Base-by-base conservation (phyloP, 768 basidiomycete species). In the Leccinum arenicola region DNA sequence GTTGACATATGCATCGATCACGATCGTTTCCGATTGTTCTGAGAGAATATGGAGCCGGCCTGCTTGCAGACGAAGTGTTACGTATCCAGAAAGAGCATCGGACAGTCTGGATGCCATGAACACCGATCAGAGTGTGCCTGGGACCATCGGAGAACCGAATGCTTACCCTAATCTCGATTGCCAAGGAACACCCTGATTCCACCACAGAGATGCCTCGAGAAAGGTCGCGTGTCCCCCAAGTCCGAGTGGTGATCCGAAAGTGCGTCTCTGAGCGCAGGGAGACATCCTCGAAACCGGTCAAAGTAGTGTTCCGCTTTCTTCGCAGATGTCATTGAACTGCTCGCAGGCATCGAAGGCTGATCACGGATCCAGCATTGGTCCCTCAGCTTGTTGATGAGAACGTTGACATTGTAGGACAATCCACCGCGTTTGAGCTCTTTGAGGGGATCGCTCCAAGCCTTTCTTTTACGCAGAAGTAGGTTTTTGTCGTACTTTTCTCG, bases 361-460 rank as follows among this genome's bases (percentile, higher is more conserved):
- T 87, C 84, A 60, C 85, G 76, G 33, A 93, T 75, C 87, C 88
- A 90, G 17, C 76, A 76, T 31, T 76, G 73, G 60, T 84, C 82
- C 23, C 70, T 68, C 59, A 88, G 83, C 40, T 77, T 81, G 21
- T 74, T 27, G 27, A 27, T 75, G 4, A 93, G 78, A 25, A 87
- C 70, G 67, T 88, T 90, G 55, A 92, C 74, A 54, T 83, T 89
- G 43, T 78, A 73, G 0, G 92, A 78, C 55, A 98, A 79, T 19
- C 97, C 97, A 19, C 83, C 77, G 2, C 83, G 81, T 70, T 91
- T 91, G 55, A 97, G 76, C 68, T 95, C 93, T 73, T 94, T 96
- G 61, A 97, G 77, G 19, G 97, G 78, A 69, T 98, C 95, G 27
- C 89, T 87, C 84, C 88, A 93, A 1, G 95, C 95, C 68, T 91